Percentiles rank a stretch among this genome's conserved stretches.
Conservation (phyloP, 305 asterid species). For the Ilex paraguariensis region DNA sequence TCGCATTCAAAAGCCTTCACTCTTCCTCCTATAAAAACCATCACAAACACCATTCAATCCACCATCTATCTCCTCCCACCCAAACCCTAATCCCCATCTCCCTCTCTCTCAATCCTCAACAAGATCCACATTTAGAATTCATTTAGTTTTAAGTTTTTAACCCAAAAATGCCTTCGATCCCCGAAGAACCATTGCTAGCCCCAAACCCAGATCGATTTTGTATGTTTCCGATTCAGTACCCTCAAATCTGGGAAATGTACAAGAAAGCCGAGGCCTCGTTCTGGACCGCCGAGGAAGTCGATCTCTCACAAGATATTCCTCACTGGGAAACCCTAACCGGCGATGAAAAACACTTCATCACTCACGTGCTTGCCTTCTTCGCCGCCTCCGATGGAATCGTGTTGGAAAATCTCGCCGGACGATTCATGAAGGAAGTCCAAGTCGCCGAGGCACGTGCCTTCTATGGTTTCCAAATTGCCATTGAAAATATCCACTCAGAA, state of each 20-base stretch:
- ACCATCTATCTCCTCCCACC: no score
- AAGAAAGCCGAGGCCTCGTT: slow-evolving; percentile 4
- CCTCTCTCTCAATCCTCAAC: not conserved
- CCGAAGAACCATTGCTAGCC: not conserved
- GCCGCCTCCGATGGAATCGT: not conserved
- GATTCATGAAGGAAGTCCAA: slow-evolving; percentile 2
- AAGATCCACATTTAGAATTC: not conserved
- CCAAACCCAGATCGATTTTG: slow-evolving; percentile 5
- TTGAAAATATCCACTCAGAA: not conserved
- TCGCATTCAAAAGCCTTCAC: not conserved
- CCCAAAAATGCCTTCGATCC: not conserved
- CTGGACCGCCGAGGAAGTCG: slow-evolving; percentile 3
- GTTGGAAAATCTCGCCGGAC: not conserved
- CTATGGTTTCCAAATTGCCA: slow-evolving; percentile 1
- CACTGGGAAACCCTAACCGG: not conserved
- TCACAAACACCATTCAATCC: no score
- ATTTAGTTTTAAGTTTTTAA: no score
- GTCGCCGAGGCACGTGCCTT: slow-evolving; percentile 4
- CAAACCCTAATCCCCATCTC: no score
- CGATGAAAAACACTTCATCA: not conserved
- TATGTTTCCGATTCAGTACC: slow-evolving; percentile 3
- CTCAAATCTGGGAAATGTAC: not conserved
- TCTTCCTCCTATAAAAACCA: no score
- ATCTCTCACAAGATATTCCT: not conserved
- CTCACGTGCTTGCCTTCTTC: not conserved